Base-by-base conservation (phyloP, 2,329 filamentous ascomycete species). In the Neonectria coccinea region DNA sequence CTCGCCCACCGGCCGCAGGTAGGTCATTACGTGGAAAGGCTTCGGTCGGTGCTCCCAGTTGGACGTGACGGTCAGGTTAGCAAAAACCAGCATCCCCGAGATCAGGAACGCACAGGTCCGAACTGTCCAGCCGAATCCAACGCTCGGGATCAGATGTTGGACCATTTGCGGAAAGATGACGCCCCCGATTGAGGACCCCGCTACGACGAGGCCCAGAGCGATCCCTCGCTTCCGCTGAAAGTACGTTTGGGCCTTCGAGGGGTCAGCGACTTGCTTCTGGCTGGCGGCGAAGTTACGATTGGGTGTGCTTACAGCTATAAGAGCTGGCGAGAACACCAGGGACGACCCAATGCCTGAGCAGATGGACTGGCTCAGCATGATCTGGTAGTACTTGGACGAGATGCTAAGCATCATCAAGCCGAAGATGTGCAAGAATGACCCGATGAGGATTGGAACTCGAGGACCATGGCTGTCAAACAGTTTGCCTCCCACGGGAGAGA, bases 381-480 rank as follows among this genome's bases (percentile, higher is more conserved):
- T 67, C 63, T 77, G 75, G 62, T 75, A 77, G 65, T 77, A 78
- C 57, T 67, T 16, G 29, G 50, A 64, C 7, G 72, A 75, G 42
- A 89, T 74, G 44, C 80, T 83, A 1, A 84, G 81, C 85, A 89
- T 87, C 85, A 89, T 88, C 16, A 88, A 73, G 8, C 84, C 83
- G 47, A 89, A 83, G 22, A 89, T 81, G 68, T 86, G 82, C 64
- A 86, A 72, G 64, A 86, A 76, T 3, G 81, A 82, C 11, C 86
- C 86, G 36, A 76, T 69, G 2, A 85, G 29, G 3, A 88, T 73
- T 3, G 90, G 74, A 42, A 79, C 80, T 36, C 82, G 81, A 1
- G 88, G 86, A 0, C 88, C 88, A 66, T 86, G 84, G 66, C 81
- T 84, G 69, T 91, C 89, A 69, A 85, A 89, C 2, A 89, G 66